Base-by-base conservation (phyloP, 2,329 filamentous ascomycete species). In the Claviceps digitariae region DNA sequence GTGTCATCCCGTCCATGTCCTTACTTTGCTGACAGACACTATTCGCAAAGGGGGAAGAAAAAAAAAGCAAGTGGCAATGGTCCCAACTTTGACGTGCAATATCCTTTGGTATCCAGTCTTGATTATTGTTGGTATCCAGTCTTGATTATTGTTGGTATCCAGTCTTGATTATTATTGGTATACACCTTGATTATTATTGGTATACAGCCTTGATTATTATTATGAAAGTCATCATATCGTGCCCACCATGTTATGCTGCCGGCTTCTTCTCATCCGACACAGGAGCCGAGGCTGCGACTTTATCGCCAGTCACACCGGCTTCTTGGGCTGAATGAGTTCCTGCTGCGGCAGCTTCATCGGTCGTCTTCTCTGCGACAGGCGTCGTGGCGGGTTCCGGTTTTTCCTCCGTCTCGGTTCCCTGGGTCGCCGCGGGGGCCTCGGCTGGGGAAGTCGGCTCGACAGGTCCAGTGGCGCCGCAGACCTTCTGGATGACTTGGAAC, bases 401-500 rank as follows among this genome's bases (percentile, higher is more conserved):
- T 46, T 55, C 56, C 13, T 48, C 27, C 56, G 56, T 56, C 12
- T 56, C 54, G 13, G 40, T 34, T 4, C 8, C 34, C 2, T 41
- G 6, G 10, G 48, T 41, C 6, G 43, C 44, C 9, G 34, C 48
- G 9, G 55, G 46, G 10, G 43, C 25, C 2, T 50, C 48, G 15
- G 44, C 54, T 8, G 55, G 53, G 6, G 64, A 64, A 34, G 61
- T 61, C 25, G 69, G 62, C 43, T 63, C 69, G 17, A 65, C 64
- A 9, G 70, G 63, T 1, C 69, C 72, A 1, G 71, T 71, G 6
- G 74, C 69, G 50, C 81, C 82, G 29, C 80, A 79, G 9, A 81
- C 77, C 54, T 74, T 69, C 47, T 75, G 72, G 62, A 96, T 85
- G 58, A 88, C 73, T 36, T 84, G 78, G 69, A 83, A 90, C 91